phyloP scores from a whole-genome alignment of 2,329 filamentous ascomycete species.

The Colletotrichum tanaceti region DNA sequence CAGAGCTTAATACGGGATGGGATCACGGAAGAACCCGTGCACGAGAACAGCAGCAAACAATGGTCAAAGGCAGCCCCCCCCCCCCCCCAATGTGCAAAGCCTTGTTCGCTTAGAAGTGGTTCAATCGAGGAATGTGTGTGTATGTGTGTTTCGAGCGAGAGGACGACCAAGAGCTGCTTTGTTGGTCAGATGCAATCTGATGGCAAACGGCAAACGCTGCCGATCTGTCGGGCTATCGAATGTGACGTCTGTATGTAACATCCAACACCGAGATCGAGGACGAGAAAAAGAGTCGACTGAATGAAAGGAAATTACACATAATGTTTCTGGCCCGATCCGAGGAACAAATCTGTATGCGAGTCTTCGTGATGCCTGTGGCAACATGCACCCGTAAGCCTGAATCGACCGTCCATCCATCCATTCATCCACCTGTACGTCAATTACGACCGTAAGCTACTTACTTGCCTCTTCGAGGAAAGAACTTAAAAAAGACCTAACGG shows the following conservation, averaged over 20 bases:
- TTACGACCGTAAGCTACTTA: neutral
- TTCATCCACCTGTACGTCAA: neutral
- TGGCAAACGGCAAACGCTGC: constrained; percentile 5
- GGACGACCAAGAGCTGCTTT: neutral
- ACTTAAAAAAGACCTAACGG: neutral
- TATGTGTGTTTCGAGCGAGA: neutral
- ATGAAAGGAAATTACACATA: neutral
- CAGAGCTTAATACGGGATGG: neutral
- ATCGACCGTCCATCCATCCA: neutral
- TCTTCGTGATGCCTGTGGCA: neutral
- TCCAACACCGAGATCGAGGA: constrained; percentile 1
- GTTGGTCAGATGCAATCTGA: constrained; percentile 1
- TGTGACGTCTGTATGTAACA: neutral
- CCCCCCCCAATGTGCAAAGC: neutral
- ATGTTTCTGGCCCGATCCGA: neutral
- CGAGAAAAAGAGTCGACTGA: neutral
- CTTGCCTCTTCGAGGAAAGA: neutral
- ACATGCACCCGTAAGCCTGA: neutral
- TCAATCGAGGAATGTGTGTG: neutral
- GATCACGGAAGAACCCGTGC: neutral
- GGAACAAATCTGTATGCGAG: neutral
- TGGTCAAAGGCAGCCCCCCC: too few species aligned
- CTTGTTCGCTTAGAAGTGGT: neutral
- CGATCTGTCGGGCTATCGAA: neutral
- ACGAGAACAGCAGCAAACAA: neutral